These are phyloP conservation scores for Tephrocybe sp. DNA, from an alignment of 768 basidiomycete genomes.

Conservation along the genomic window DNA sequence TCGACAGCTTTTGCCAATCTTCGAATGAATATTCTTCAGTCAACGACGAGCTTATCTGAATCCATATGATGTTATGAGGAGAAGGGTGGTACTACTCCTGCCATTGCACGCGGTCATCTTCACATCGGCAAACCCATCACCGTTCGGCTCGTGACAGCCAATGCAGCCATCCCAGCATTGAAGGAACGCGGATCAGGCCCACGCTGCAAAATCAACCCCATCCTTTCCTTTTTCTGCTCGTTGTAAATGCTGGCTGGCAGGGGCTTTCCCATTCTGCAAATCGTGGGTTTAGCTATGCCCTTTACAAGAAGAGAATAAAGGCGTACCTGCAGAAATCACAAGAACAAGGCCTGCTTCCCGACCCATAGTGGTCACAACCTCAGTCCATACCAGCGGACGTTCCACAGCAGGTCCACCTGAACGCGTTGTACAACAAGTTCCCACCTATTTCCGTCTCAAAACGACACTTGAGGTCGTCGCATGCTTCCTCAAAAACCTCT, in stretches of 20 bases:
- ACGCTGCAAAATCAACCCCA: conserved; percentile 30
- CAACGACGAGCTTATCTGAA: no score
- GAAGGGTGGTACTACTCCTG: neutral
- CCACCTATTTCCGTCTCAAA: conserved; percentile 29
- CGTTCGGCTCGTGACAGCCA: conserved; percentile 19
- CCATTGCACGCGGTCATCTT: neutral
- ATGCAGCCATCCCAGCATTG: conserved; percentile 17
- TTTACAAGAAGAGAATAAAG: neutral
- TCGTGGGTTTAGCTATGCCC: no score
- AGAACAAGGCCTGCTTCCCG: conserved; percentile 33
- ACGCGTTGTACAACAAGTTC: conserved; percentile 29
- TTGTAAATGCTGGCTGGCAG: conserved; percentile 29
- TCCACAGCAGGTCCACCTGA: conserved; percentile 41
- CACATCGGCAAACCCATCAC: conserved; percentile 27
- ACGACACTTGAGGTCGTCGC: conserved; percentile 25
- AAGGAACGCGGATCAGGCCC: conserved; percentile 35
- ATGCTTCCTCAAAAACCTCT: conserved; percentile 22
- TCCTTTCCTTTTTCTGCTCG: conserved; percentile 24
- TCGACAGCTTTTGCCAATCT: no score
- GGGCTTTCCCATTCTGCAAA: conserved; percentile 31
- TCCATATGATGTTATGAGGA: no score
- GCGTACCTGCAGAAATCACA: conserved; percentile 38
- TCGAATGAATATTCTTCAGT: no score
- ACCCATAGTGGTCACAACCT: conserved; percentile 40
- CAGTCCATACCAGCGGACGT: conserved; percentile 30